Conservation (phyloP, 2,329 filamentous ascomycete species). For the Talaromyces amestolkiae region DNA sequence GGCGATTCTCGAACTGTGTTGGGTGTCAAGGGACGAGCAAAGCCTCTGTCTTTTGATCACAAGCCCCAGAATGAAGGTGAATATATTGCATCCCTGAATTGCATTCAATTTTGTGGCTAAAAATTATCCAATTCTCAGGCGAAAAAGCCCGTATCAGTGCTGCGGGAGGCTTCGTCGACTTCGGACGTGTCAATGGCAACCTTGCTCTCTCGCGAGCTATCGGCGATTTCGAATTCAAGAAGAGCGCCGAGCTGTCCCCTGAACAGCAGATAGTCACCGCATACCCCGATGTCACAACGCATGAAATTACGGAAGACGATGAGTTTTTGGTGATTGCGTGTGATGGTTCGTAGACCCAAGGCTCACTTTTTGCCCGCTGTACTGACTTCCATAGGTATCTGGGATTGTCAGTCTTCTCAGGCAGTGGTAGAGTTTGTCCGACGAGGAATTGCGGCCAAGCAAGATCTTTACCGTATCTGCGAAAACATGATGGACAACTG, state of each 20-base stretch:
- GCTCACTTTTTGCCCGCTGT: slow-evolving; percentile 6
- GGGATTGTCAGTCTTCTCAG: slow-evolving; percentile 99
- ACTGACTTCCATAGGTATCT: slow-evolving; percentile 68
- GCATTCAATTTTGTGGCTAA: neutral
- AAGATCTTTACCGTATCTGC: slow-evolving; percentile 90
- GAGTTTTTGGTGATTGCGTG: slow-evolving; percentile 93
- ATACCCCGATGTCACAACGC: slow-evolving; percentile 87
- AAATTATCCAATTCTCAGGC: slow-evolving; percentile 50
- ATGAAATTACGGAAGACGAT: slow-evolving; percentile 88
- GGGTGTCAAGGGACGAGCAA: slow-evolving; percentile 94
- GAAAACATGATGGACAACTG: slow-evolving; percentile 99
- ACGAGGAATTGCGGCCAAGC: slow-evolving; percentile 92
- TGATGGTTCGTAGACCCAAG: slow-evolving; percentile 65
- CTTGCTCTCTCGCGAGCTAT: slow-evolving; percentile 94
- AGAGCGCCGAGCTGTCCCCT: slow-evolving; percentile 93
- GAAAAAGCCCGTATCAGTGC: slow-evolving; percentile 96
- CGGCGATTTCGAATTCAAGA: slow-evolving; percentile 99
- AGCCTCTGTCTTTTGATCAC: slow-evolving; percentile 98
- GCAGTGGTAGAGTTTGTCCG: slow-evolving; percentile 95
- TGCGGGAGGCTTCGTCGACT: slow-evolving; percentile 96
- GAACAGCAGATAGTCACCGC: slow-evolving; percentile 98
- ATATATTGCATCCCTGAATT: too few relatives aligned
- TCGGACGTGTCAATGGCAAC: slow-evolving; percentile 97
- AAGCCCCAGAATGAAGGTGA: slow-evolving; percentile 97
- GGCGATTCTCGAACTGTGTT: slow-evolving; percentile 94